These are phyloP conservation scores for Capsicum baccatum DNA, from an alignment of 257 asterid species.

Conservation along the genomic window DNA sequence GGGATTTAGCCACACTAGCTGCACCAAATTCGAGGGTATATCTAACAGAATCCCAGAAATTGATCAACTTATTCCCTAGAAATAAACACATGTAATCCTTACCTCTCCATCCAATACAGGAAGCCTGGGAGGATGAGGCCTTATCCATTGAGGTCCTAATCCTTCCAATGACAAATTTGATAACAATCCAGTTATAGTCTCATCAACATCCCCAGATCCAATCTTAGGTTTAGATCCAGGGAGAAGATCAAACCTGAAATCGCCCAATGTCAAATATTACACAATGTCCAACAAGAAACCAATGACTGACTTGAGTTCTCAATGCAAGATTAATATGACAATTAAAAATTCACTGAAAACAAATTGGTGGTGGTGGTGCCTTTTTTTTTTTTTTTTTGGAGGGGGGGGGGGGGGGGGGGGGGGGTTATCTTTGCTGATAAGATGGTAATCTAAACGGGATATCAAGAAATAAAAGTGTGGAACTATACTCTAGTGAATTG, in stretches of 20 bases:
- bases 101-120: conserved; percentile 94
- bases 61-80: conserved; percentile 20
- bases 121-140: conserved; percentile 91
- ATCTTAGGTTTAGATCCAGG: conserved; percentile 79
- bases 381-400: no score
- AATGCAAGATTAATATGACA: conserved; percentile 13
- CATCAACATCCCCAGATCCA: conserved; percentile 89
- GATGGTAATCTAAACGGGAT: conserved; percentile 14
- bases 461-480: conserved; percentile 34
- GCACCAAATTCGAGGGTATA: conserved; percentile 34
- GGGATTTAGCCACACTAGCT: conserved; percentile 94
- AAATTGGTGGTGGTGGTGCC: background rate
- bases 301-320: conserved; percentile 2
- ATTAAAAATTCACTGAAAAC: background rate
- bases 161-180: conserved; percentile 72
- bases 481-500: conserved; percentile 82
- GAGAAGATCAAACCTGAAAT: conserved; percentile 78
- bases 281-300: conserved; percentile 11
- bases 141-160: conserved; percentile 84
- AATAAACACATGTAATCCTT: conserved; percentile 29
- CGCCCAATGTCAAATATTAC: conserved; percentile 29
- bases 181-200: conserved; percentile 67
- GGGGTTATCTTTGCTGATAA: background rate
- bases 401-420: no score
- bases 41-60: conserved; percentile 17